Evolutionary conservation across 176 grass and related monocot genomes (phyloP).

Genomic region (Dendrocalamus sinicus): DNA sequence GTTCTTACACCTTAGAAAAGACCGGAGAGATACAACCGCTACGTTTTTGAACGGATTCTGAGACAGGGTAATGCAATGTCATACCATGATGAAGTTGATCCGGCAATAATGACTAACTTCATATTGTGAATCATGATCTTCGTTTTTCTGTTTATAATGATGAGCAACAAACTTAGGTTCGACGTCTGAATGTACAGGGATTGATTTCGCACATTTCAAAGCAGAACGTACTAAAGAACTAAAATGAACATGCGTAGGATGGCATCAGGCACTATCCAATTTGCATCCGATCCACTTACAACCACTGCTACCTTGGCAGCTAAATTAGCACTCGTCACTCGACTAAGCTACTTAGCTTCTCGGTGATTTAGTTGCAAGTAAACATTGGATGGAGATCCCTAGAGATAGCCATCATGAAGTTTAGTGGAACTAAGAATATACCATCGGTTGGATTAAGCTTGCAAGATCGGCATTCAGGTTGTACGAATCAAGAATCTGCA

Average conservation of each 20-base stretch:
- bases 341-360: neutral
- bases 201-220: no score
- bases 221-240: no score
- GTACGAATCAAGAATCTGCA: neutral
- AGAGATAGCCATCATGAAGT: neutral
- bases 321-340: neutral
- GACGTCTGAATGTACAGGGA: no score
- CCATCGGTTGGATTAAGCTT: neutral
- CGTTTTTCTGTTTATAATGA: no score
- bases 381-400: neutral
- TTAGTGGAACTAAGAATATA: neutral
- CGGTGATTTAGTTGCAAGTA: neutral
- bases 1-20: neutral
- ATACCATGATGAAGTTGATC: neutral
- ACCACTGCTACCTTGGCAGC: neutral
- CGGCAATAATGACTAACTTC: no score
- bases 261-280: neutral
- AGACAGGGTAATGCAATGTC: no score
- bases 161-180: no score
- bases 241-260: no score
- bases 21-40: no score
- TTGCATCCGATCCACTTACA: neutral
- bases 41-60: no score
- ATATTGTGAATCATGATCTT: no score
- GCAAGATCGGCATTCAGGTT: neutral